These are phyloP conservation scores for Volvariella volvacea DNA, from an alignment of 1,284 basidiomycete species.

Conservation along the genomic window DNA sequence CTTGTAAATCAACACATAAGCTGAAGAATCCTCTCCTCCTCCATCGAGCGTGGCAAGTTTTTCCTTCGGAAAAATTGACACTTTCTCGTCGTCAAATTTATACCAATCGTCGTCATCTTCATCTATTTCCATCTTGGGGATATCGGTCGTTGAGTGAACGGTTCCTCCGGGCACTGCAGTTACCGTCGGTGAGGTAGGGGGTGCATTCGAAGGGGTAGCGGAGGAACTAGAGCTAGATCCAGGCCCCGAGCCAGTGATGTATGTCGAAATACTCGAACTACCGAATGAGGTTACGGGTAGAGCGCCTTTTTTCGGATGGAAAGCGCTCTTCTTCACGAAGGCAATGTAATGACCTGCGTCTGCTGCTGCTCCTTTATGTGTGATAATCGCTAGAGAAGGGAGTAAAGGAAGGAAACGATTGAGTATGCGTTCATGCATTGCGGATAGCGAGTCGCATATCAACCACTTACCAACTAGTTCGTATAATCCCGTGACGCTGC, in stretches of 20 bases:
- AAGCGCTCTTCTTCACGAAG: slow-evolving; percentile 75
- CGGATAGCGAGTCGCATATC: not conserved
- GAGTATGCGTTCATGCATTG: not conserved
- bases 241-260: not conserved
- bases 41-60: slow-evolving; percentile 83
- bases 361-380: slow-evolving; percentile 93
- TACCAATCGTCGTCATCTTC: slow-evolving; percentile 76
- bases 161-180: no score
- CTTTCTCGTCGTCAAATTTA: slow-evolving; percentile 93
- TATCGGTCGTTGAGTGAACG: slow-evolving; percentile 1
- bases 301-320: slow-evolving; percentile 33
- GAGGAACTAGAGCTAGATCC: slow-evolving; percentile 8
- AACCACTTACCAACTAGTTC: slow-evolving; percentile 69
- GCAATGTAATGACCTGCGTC: slow-evolving; percentile 94
- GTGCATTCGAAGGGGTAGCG: slow-evolving; percentile 8
- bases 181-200: slow-evolving; percentile 7
- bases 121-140: slow-evolving; percentile 21
- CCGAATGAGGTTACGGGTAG: not conserved
- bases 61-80: slow-evolving; percentile 73
- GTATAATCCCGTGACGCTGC: slow-evolving; percentile 73
- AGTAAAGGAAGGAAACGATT: slow-evolving; percentile 3
- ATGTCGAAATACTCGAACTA: no score
- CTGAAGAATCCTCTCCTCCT: slow-evolving; percentile 77
- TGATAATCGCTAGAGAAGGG: slow-evolving; percentile 69
- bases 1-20: slow-evolving; percentile 84